Base-by-base conservation (phyloP, 2,329 filamentous ascomycete species). In the Penicillium sp. region DNA sequence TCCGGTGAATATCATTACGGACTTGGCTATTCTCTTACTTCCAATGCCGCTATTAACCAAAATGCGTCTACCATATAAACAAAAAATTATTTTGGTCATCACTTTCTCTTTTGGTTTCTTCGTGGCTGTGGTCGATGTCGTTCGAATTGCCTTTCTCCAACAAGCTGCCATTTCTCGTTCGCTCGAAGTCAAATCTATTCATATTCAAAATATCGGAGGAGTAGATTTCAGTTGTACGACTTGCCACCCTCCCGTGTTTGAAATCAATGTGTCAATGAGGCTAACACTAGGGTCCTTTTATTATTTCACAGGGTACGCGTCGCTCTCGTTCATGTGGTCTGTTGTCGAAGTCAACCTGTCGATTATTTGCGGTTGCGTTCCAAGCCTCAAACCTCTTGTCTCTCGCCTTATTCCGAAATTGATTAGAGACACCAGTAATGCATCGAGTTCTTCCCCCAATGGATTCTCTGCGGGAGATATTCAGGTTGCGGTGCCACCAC, bases 301-400 rank as follows among this genome's bases (percentile, higher is more conserved):
- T n/a, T 5, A 18, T 9, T 47, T 38, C 63, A 75, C 81, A 51
- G 90, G 84, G 86, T 91, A 93, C 67, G 89, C 90, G 0, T 90
- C 90, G 0, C 76, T 91, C 5, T 90, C 90, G 0, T 87, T 95
- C 67, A 93, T 96, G 89, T 97, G 92, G 93, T 93, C 89, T 14
- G 89, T 88, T 11, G 85, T 97, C 50, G 92, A 97, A 71, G 91
- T 96, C 67, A 94, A 96, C 61, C 79, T 95, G 1, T 92, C 91
- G 16, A 91, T 97, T 63, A 87, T 91, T 60, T 96, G 90, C 67
- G 92, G 89, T 39, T 96, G 91, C 65, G 89, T 97, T n/a, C 93
- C 93, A 8, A 93, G 89, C 0, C 76, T 97, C 58, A 97, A 97
- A 69, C 92, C 93, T 1, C 78, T 97, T 7, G 85, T 93, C 51